These are phyloP conservation scores for Penstemon davidsonii DNA, from an alignment of 257 asterid genomes.

Conservation along the genomic window DNA sequence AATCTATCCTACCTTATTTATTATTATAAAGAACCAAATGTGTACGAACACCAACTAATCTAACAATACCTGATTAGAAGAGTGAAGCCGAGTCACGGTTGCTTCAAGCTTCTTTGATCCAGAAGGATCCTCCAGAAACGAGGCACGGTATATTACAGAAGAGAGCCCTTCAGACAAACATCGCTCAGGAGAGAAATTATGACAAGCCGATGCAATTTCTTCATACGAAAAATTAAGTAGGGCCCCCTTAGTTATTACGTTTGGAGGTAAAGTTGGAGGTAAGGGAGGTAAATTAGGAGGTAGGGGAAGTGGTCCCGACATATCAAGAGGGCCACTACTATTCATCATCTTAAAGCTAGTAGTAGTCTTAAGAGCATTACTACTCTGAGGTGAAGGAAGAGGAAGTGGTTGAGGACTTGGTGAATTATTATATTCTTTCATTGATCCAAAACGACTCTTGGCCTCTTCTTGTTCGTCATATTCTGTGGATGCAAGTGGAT, in stretches of 20 bases:
- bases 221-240: constrained; percentile 64
- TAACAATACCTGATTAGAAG: constrained; percentile 63
- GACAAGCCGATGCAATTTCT: constrained; percentile 88
- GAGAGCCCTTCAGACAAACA: constrained; percentile 90
- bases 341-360: constrained; percentile 67
- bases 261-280: constrained; percentile 38
- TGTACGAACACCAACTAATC: constrained; percentile 12
- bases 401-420: constrained; percentile 94
- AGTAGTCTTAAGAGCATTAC: constrained; percentile 53
- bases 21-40: not conserved
- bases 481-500: constrained; percentile 48
- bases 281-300: constrained; percentile 44
- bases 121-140: constrained; percentile 63
- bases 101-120: constrained; percentile 76
- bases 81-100: constrained; percentile 77
- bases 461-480: constrained; percentile 70
- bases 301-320: constrained; percentile 85
- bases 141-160: constrained; percentile 81
- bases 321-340: constrained; percentile 61
- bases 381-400: constrained; percentile 70
- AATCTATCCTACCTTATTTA: no score
- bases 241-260: constrained; percentile 46
- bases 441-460: constrained; percentile 60
- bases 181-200: constrained; percentile 81
- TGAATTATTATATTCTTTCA: constrained; percentile 56